A percentile compares a stretch with the other conserved stretches of the same genome.
phyloP scores from a whole-genome alignment of 495 filamentous ascomycete species.

The Penicillium cosmopolitanum region DNA sequence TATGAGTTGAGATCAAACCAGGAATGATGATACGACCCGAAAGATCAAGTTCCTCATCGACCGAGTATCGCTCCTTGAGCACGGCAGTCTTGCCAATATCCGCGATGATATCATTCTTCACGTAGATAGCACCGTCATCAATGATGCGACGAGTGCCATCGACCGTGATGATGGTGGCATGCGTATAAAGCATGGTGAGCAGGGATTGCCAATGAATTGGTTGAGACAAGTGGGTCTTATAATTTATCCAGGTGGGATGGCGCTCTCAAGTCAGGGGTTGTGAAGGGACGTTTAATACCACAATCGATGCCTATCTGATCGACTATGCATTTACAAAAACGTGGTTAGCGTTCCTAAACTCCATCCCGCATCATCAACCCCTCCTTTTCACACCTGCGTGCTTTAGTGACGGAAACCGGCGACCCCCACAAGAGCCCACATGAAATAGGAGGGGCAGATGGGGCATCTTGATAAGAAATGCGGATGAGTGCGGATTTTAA shows the following conservation, averaged over 20 bases:
- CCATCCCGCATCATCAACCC: background rate
- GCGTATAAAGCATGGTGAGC: conserved; percentile 35
- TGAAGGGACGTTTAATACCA: background rate
- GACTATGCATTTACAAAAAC: background rate
- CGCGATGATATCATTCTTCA: conserved; percentile 38
- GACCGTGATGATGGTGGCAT: conserved; percentile 53
- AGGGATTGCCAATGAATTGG: background rate
- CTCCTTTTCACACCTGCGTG: background rate
- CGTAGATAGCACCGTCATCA: conserved; percentile 46
- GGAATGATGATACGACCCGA: conserved; percentile 50
- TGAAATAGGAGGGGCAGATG: background rate
- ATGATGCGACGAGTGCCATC: conserved; percentile 48
- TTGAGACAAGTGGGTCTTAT: background rate
- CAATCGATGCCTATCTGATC: background rate
- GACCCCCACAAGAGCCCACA: background rate
- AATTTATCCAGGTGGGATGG: background rate
- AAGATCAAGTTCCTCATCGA: conserved; percentile 38
- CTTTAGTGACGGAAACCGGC: background rate
- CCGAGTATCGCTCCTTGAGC: conserved; percentile 27
- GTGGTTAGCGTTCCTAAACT: background rate
- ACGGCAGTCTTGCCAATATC: conserved; percentile 45
- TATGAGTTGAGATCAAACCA: conserved; percentile 53
- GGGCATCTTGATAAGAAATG: conserved; percentile 2
- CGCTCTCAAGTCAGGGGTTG: background rate
- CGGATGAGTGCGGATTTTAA: conserved; percentile 3